Percentiles rank a stretch among this genome's conserved stretches.
Evolutionary conservation across 2,329 filamentous ascomycete genomes (phyloP).

Genomic region (Talaromyces marneffei): DNA sequence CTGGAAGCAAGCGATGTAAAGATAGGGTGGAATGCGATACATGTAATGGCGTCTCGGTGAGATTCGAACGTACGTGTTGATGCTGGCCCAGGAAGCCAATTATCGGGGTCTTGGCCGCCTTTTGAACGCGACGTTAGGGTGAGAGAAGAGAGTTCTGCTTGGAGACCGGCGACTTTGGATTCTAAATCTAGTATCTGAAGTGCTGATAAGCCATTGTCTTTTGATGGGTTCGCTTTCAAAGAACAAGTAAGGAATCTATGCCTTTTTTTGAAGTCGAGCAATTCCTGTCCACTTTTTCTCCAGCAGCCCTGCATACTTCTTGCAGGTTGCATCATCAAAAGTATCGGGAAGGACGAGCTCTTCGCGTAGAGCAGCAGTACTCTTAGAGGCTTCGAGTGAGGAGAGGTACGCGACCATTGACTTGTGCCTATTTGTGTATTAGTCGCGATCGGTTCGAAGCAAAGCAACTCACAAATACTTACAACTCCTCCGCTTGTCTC

Average conservation of each 20-base stretch:
- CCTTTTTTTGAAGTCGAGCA: constrained; percentile 91
- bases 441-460: neutral
- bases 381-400: constrained; percentile 64
- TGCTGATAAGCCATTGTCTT: no score
- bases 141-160: constrained; percentile 75
- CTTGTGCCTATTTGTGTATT: constrained; percentile 64
- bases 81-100: constrained; percentile 77
- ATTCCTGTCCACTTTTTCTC: constrained; percentile 99
- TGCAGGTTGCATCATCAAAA: constrained; percentile 76
- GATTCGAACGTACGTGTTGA: constrained; percentile 74
- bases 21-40: constrained; percentile 84
- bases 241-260: constrained; percentile 32
- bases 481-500: constrained; percentile 85
- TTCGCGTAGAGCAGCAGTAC: constrained; percentile 64
- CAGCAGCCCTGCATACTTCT: constrained; percentile 88
- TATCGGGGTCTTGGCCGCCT: constrained; percentile 74
- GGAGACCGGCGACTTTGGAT: constrained; percentile 63
- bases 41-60: constrained; percentile 79
- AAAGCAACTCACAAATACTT: constrained; percentile 42
- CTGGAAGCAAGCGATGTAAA: constrained; percentile 87
- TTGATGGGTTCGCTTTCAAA: constrained; percentile 9
- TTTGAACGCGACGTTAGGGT: constrained; percentile 71
- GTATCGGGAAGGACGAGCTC: constrained; percentile 64
- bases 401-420: constrained; percentile 84
- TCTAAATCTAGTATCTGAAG: constrained; percentile 89